phyloP scores from a whole-genome alignment of 345 rosid species.

The Gossypium longicalyx region DNA sequence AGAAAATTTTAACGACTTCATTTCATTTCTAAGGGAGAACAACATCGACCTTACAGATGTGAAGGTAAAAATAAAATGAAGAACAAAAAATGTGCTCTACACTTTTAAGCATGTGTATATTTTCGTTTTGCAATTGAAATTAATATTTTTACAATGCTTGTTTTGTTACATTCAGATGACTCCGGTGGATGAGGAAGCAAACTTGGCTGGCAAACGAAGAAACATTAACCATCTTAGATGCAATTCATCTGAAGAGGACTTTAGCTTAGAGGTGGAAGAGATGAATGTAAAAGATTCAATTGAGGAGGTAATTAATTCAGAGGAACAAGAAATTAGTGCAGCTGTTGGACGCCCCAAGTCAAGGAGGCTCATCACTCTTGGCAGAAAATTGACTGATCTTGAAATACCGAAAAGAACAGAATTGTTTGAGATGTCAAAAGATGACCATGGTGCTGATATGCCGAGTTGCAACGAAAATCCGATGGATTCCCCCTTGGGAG shows the following conservation, averaged over 20 bases:
- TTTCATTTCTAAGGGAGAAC: slow-evolving; percentile 65
- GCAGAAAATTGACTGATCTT: slow-evolving; percentile 20
- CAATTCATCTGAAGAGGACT: slow-evolving; percentile 62
- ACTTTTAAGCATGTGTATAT: not conserved
- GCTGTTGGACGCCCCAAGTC: slow-evolving; percentile 17
- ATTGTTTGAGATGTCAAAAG: slow-evolving; percentile 16
- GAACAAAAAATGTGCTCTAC: not conserved
- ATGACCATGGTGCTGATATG: slow-evolving; percentile 14
- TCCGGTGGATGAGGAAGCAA: slow-evolving; percentile 59
- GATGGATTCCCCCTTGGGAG: slow-evolving; percentile 18
- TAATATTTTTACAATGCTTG: slow-evolving; percentile 13
- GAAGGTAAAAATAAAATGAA: slow-evolving; percentile 41
- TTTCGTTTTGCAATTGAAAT: not conserved
- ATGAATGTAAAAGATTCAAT: slow-evolving; percentile 20
- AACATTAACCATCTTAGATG: slow-evolving; percentile 49
- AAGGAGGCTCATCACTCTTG: not conserved
- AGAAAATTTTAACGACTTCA: slow-evolving; percentile 71
- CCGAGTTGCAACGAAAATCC: slow-evolving; percentile 17
- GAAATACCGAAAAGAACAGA: slow-evolving; percentile 42
- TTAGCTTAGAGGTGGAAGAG: slow-evolving; percentile 31
- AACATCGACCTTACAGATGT: slow-evolving; percentile 72
- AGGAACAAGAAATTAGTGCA: slow-evolving; percentile 28
- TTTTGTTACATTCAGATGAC: slow-evolving; percentile 48
- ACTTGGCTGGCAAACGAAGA: slow-evolving; percentile 29
- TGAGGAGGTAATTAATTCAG: slow-evolving; percentile 23